Evolutionary conservation across 2,329 filamentous ascomycete genomes (phyloP).

Genomic region (Ophiostoma ulmi): DNA sequence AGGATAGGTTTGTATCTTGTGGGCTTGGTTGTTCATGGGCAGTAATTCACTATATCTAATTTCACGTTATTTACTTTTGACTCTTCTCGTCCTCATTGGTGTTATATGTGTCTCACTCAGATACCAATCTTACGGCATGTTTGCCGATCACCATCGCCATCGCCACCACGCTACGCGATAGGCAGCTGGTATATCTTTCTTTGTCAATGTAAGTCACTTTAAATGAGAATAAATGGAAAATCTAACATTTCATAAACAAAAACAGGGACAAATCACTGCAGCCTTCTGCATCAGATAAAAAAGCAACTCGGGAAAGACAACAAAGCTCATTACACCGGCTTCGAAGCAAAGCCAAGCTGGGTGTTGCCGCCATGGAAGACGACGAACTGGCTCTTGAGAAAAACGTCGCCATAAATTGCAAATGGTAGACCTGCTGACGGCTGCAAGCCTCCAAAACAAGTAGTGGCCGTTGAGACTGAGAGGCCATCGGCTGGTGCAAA

Average conservation of each 20-base stretch:
- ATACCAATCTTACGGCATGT: neutral
- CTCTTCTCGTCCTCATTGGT: neutral
- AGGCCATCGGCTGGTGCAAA: slow-evolving; percentile 42
- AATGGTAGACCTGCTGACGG: slow-evolving; percentile 28
- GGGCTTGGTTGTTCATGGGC: neutral
- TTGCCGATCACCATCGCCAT: slow-evolving; percentile 4
- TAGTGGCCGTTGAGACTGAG: slow-evolving; percentile 24
- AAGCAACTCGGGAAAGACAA: neutral
- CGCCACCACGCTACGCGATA: neutral
- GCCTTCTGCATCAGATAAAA: neutral
- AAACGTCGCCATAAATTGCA: slow-evolving; percentile 32
- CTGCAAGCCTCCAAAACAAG: slow-evolving; percentile 38
- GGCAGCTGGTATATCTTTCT: neutral
- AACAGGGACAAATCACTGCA: neutral
- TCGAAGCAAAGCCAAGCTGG: slow-evolving; percentile 40
- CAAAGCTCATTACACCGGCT: slow-evolving; percentile 12
- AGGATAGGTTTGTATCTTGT: neutral
- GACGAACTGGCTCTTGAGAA: slow-evolving; percentile 34
- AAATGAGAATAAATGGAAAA: neutral
- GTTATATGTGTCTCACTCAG: neutral
- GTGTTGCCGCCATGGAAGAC: slow-evolving; percentile 36
- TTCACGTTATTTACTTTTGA: neutral
- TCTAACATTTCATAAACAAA: neutral
- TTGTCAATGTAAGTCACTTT: slow-evolving; percentile 1
- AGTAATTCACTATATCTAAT: neutral